Percentiles rank a stretch among this genome's conserved stretches.
These are phyloP conservation scores for Cucurbita moschata DNA, from an alignment of 306 rosid genomes.

Conservation along the genomic window DNA sequence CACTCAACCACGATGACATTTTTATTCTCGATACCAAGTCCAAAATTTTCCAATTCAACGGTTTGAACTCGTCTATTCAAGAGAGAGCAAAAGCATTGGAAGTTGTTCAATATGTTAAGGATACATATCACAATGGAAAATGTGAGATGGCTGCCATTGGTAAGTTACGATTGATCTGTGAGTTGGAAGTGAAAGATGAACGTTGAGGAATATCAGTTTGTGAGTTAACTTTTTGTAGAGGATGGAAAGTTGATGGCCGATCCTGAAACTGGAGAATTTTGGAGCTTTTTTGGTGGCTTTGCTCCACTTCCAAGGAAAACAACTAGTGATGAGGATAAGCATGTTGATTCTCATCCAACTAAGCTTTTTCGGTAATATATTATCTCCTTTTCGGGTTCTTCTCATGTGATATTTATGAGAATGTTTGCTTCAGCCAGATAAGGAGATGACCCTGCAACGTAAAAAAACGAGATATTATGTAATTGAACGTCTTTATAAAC, in stretches of 20 bases:
- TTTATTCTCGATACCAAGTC: slow-evolving; percentile 82
- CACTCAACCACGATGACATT: slow-evolving; percentile 88
- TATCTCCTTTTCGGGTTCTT: slow-evolving; percentile 3
- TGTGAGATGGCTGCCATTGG: slow-evolving; percentile 90
- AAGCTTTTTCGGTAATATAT: slow-evolving; percentile 61
- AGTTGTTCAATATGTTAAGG: slow-evolving; percentile 89
- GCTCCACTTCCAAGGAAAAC: slow-evolving; percentile 95
- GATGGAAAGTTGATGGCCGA: slow-evolving; percentile 98
- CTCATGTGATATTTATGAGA: slow-evolving; percentile 1
- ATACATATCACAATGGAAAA: slow-evolving; percentile 86
- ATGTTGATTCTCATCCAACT: slow-evolving; percentile 45
- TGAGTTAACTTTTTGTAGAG: slow-evolving; percentile 47
- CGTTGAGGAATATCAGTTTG: slow-evolving; percentile 11
- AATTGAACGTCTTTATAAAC: background rate
- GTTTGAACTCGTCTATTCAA: slow-evolving; percentile 85
- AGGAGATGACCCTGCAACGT: background rate
- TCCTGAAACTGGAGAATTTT: slow-evolving; percentile 88
- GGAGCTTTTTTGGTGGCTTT: slow-evolving; percentile 94
- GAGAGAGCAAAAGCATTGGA: slow-evolving; percentile 98
- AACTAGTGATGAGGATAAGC: slow-evolving; percentile 41
- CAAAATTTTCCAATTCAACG: slow-evolving; percentile 91
- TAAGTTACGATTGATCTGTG: slow-evolving; percentile 29
- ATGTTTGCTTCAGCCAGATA: slow-evolving; percentile 8
- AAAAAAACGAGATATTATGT: background rate
- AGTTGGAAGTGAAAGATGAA: slow-evolving; percentile 9